Base-by-base conservation (phyloP, 306 rosid species). In the Quercus bicolor region DNA sequence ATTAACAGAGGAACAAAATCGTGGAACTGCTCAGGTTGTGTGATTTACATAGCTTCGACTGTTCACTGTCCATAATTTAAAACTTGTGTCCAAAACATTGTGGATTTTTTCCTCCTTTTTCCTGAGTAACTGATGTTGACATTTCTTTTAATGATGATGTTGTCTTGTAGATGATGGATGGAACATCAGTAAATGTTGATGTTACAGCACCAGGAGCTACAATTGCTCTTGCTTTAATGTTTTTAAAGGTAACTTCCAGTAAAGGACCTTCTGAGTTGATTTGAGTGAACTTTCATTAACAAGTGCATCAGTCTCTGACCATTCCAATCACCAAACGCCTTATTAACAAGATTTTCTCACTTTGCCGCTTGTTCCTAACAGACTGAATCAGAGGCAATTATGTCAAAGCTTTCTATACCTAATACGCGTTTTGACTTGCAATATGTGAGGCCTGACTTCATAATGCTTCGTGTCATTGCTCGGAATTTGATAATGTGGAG, bases 161-260 rank as follows among this genome's bases (percentile, higher is more conserved):
- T 81, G 52, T 82, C 66, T 64, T 82, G 73, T 85, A 94, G 98
- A 91, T 91, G 92, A 88, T 92, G 92, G 98, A 94, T 83, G 98
- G 97, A 65, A 85, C 94, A 76, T 84, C 88, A 6, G 90, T 91
- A 75, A 94, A 94, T 80, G 83, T 94, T 81, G 97, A 94, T 85
- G 92, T 93, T 86, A 94, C 98, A 5, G 97, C 97, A 64, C 95
- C 98, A 80, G 98, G 98, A 82, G 98, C 97, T 33, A 91, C 87
- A 65, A 85, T 94, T 71, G 97, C 98, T 76, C 88, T 94, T 56
- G 97, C 98, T 54, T 87, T 94, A 78, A 94, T 94, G 98, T 92
- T 94, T 87, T 78, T 94, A 77, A 94, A 87, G 91, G 98, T 94
- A 86, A 78, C 6, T 68, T 74, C 76, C 56, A 10, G 9, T 73